phyloP scores from a whole-genome alignment of 164 flowering plant species.

The Cinnamomum micranthum region DNA sequence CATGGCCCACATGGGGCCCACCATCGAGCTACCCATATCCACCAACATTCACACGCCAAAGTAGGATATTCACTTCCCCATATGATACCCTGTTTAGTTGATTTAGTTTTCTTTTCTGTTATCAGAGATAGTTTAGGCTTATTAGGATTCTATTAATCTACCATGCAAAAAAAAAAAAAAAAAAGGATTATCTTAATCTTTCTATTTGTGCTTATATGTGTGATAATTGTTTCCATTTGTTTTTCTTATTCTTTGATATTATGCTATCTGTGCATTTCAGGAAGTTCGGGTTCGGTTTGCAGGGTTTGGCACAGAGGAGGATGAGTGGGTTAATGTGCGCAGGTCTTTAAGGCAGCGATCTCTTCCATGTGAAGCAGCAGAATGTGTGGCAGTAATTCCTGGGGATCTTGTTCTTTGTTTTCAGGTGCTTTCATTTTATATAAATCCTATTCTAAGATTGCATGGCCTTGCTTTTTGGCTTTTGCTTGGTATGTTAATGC shows the following conservation, averaged over 20 bases:
- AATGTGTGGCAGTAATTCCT: conserved; percentile 92
- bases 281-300: conserved; percentile 90
- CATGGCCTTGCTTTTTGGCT: neutral
- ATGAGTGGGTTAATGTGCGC: conserved; percentile 90
- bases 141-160: too few relatives aligned
- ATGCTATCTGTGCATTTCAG: conserved; percentile 30
- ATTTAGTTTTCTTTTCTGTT: too few relatives aligned
- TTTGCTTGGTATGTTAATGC: neutral
- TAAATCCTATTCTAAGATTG: neutral
- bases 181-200: too few relatives aligned
- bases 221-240: neutral
- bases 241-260: neutral
- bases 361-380: conserved; percentile 96
- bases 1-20: too few relatives aligned
- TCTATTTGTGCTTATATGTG: too few relatives aligned
- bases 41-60: too few relatives aligned
- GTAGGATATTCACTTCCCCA: too few relatives aligned
- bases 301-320: conserved; percentile 95
- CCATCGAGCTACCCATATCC: too few relatives aligned
- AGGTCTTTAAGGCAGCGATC: conserved; percentile 85
- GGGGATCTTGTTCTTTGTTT: conserved; percentile 96
- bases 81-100: too few relatives aligned
- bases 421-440: conserved; percentile 48
- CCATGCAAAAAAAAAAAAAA: too few relatives aligned
- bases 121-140: too few relatives aligned